phyloP scores from a whole-genome alignment of 208 protist genomes.

The Crithidia sp. region DNA sequence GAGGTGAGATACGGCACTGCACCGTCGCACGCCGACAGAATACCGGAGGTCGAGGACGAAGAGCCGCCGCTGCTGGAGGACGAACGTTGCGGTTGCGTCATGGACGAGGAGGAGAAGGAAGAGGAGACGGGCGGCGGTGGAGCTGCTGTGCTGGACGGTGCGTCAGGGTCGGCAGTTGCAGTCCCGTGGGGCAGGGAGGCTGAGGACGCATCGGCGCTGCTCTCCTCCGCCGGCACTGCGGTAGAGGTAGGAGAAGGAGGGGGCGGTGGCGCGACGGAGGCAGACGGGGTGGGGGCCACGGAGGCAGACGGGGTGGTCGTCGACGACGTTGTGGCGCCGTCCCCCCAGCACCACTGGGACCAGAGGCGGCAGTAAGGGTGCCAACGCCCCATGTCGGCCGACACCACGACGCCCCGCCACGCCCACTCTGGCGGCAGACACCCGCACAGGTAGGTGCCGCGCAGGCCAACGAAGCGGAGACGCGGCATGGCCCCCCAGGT shows the following conservation, averaged over 20 bases:
- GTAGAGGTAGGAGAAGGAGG: no score
- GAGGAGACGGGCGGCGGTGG: no score
- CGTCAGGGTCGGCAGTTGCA: no score
- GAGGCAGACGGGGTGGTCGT: not conserved
- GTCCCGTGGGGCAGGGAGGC: no score
- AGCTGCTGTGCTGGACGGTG: no score
- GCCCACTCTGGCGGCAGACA: not conserved
- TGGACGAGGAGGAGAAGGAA: not conserved
- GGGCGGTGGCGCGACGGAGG: no score
- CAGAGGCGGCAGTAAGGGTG: not conserved
- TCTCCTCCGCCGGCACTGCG: no score
- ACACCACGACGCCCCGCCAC: not conserved
- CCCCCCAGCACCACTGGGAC: slow-evolving; percentile 2
- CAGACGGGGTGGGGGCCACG: not conserved
- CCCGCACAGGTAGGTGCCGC: not conserved
- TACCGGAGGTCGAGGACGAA: not conserved
- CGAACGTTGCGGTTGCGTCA: not conserved
- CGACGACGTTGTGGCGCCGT: not conserved
- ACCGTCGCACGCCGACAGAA: not conserved
- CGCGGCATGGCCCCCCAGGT: not conserved
- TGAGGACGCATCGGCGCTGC: no score
- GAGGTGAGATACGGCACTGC: not conserved
- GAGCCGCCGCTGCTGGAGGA: not conserved
- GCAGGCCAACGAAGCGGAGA: not conserved
- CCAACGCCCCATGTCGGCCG: not conserved